Base-by-base conservation (phyloP, 345 rosid species). In the Aquilaria sinensis region DNA sequence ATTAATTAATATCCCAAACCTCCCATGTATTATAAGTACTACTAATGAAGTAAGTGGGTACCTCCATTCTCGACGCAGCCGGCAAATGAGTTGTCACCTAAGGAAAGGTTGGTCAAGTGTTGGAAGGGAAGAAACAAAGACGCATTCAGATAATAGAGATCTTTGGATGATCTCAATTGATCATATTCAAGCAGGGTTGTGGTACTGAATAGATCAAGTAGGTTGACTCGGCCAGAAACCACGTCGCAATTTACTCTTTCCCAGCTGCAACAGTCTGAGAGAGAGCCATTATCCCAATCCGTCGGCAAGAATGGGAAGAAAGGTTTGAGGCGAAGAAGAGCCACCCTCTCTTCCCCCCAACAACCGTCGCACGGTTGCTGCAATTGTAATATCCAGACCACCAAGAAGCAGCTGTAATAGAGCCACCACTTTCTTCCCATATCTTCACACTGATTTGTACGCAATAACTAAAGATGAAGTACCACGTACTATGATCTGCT, bases 71-170 rank as follows among this genome's bases (percentile, higher is more conserved):
- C 2, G 15, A 56, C 13, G 30, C 47, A 64, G n/a, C 68, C 61
- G 43, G 2, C 53, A 1, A 64, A 23, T 2, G 0, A 9, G 12
- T 64, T 64, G 0, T 6, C n/a, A 1, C 6, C 29, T 3, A 54
- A 64, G 47, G 29, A 0, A 45, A 64, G 67, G 12, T 43, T 45
- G 10, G 14, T 54, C 34, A 64, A 54, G 47, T 55, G 43, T 14
- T 47, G n/a, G 1, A 56, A 64, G n/a, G 68, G 54, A 46, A 64
- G 61, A 47, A 64, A 64, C 12, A 47, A n/a, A 30, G 61, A 55
- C 23, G 30, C 31, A 10, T 64, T 56, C 32, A 64, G 53, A 64
- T 47, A 15, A 52, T 51, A 51, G 5, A n/a, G 10, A 9, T 2
- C 2, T 1, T 10, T 10, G 10, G 11, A 0, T 4, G 16, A 2